Percentiles rank a stretch among this genome's conserved stretches.
These are phyloP conservation scores for Phytophthora citrophthora DNA, from an alignment of 352 stramenopile species.

Conservation along the genomic window DNA sequence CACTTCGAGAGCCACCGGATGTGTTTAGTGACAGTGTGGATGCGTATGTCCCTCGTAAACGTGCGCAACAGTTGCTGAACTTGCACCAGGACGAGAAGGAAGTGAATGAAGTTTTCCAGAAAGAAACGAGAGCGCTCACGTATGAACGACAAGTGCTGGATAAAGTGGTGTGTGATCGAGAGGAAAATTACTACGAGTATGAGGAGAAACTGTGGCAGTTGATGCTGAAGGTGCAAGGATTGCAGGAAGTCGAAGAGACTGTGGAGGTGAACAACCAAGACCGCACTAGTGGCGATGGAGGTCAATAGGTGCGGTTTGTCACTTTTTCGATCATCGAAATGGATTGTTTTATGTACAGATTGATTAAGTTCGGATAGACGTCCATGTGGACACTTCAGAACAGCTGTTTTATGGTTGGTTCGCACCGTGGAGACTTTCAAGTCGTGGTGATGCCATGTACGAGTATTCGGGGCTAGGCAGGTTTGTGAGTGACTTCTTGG, in stretches of 20 bases:
- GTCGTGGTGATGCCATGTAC: conserved; percentile 15
- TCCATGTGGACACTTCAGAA: conserved; percentile 8
- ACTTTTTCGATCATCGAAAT: conserved; percentile 10
- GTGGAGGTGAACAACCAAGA: background rate
- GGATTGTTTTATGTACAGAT: conserved; percentile 9
- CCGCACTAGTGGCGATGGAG: no score
- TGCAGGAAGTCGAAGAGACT: conserved; percentile 9
- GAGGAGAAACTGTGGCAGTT: conserved; percentile 35
- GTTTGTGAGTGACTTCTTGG: conserved; percentile 21
- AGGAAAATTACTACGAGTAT: conserved; percentile 49
- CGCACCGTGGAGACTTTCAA: conserved; percentile 3
- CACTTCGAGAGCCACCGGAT: conserved; percentile 47
- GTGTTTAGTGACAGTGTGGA: conserved; percentile 50
- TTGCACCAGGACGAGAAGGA: conserved; percentile 54
- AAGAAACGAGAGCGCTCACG: conserved; percentile 43
- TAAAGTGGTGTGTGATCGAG: conserved; percentile 51
- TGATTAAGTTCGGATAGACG: conserved; percentile 14
- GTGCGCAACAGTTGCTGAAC: conserved; percentile 37
- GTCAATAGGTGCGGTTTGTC: no score
- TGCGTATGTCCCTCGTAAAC: conserved; percentile 61
- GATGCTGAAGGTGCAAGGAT: conserved; percentile 14
- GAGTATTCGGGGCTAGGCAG: conserved; percentile 24
- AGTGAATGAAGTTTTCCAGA: conserved; percentile 45
- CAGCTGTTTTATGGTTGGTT: background rate
- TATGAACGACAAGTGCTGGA: conserved; percentile 65